Base-by-base conservation (phyloP, 768 basidiomycete genomes). In the Coprinellus micaceus region DNA sequence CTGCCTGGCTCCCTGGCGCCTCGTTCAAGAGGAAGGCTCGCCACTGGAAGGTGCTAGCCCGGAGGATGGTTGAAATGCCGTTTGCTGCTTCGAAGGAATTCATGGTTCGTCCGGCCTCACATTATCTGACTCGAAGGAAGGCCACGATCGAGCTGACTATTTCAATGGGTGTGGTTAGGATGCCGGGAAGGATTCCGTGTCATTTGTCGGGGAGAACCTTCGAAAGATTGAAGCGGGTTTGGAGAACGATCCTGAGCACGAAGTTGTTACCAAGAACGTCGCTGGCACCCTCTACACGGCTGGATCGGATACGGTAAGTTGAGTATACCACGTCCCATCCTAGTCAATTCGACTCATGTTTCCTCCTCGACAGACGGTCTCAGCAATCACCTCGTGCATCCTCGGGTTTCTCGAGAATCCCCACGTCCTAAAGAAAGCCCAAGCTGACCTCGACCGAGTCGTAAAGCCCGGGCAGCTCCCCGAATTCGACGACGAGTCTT, bases 21-120 rank as follows among this genome's bases (percentile, higher is more conserved):
- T 60, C 63, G 0, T 74, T 71, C 68, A 72, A 79, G 64, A 54
- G 59, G 49, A 69, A 65, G 56, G 80, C 78, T 0, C 66, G 63
- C 37, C 67, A 71, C 58, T 79, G 77, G 74, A 66, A 65, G 2
- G 63, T 60, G 48, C 60, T 67, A 13, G 61, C 71, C 19, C 56
- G 66, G 17, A 62, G 63, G 44, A 73, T 69, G 71, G 64, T 63
- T 52, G 69, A 77, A 5, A 55, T 64, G 13, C 77, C 76, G 7
- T 33, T 43, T 7, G 15, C 13, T 43, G 5, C n/a, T 5, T 21
- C 13, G 5, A 0, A 39, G 6, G 37, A n/a, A n/a, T 55, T 9
- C n/a, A n/a, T 45, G 5, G 46, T 21, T 13, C 17, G 29, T 39
- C n/a, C 46, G 5, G 2, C 22, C 21, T 26, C 17, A 37, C 26